These are phyloP conservation scores for Diplodia mutila DNA, from an alignment of 2,329 filamentous ascomycete species.

Conservation along the genomic window DNA sequence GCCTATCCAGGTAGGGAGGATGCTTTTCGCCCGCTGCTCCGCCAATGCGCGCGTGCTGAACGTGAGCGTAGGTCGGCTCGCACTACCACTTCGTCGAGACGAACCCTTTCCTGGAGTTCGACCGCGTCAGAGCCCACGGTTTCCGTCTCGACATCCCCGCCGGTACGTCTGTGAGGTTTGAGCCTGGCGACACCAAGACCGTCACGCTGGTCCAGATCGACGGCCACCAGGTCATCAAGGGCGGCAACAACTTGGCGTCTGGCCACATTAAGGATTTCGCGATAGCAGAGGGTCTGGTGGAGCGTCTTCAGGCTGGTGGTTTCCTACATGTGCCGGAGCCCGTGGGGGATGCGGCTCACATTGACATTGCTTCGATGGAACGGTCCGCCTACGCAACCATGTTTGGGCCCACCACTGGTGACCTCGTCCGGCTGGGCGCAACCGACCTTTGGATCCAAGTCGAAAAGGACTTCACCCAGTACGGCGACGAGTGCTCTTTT, in stretches of 20 bases:
- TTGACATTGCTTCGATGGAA: constrained; percentile 72
- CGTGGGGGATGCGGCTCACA: constrained; percentile 55
- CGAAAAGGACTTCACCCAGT: constrained; percentile 80
- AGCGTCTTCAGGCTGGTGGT: constrained; percentile 68
- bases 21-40: not conserved
- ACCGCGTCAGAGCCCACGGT: constrained; percentile 79
- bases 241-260: constrained; percentile 79
- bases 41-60: not conserved
- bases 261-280: constrained; percentile 69
- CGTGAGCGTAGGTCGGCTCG: constrained; percentile 67
- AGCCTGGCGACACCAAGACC: constrained; percentile 90
- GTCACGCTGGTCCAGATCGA: constrained; percentile 88
- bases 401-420: constrained; percentile 91
- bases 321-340: constrained; percentile 79
- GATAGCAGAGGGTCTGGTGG: constrained; percentile 67
- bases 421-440: constrained; percentile 77
- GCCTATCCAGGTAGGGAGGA: constrained; percentile 79
- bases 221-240: constrained; percentile 76
- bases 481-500: constrained; percentile 94
- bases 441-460: constrained; percentile 91
- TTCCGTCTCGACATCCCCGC: constrained; percentile 87
- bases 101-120: constrained; percentile 89
- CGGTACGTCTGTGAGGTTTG: constrained; percentile 89
- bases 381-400: constrained; percentile 79
- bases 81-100: constrained; percentile 96